Percentiles rank a stretch among this genome's conserved stretches.
Conservation (phyloP, 495 filamentous ascomycete genomes). For the Hypoxylon trugodes region DNA sequence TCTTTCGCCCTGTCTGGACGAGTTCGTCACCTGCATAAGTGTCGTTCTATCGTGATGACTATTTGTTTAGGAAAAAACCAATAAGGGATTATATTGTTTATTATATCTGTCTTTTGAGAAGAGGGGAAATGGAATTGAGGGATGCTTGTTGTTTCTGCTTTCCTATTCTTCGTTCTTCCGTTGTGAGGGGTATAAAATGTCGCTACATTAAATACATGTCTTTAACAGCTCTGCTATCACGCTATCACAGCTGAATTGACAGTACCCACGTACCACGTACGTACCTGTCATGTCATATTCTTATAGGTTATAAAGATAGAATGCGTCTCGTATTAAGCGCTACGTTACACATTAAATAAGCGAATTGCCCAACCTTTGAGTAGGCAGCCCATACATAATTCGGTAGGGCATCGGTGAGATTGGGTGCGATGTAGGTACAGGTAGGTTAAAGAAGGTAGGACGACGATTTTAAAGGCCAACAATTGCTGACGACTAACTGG, state of each 20-base stretch:
- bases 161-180: no score
- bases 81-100: neutral
- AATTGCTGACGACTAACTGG: conserved; percentile 11
- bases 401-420: conserved; percentile 9
- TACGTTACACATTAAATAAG: conserved; percentile 23
- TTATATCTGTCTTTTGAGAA: conserved; percentile 1
- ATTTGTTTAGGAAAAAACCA: neutral
- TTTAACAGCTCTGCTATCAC: neutral
- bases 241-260: conserved; percentile 1
- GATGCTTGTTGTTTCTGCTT: no score
- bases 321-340: conserved; percentile 29
- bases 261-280: neutral
- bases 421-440: neutral
- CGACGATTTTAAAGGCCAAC: no score
- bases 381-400: neutral
- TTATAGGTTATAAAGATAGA: neutral
- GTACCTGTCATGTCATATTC: neutral
- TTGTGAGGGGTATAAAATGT: no score
- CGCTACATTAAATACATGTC: neutral
- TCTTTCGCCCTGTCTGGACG: conserved; percentile 2
- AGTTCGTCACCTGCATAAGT: conserved; percentile 41
- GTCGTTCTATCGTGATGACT: conserved; percentile 16
- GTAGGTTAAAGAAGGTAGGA: neutral
- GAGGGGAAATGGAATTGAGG: neutral
- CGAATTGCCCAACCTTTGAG: neutral